These are phyloP conservation scores for Oryza officinalis DNA, from an alignment of 176 grass and related monocot species.

Conservation along the genomic window DNA sequence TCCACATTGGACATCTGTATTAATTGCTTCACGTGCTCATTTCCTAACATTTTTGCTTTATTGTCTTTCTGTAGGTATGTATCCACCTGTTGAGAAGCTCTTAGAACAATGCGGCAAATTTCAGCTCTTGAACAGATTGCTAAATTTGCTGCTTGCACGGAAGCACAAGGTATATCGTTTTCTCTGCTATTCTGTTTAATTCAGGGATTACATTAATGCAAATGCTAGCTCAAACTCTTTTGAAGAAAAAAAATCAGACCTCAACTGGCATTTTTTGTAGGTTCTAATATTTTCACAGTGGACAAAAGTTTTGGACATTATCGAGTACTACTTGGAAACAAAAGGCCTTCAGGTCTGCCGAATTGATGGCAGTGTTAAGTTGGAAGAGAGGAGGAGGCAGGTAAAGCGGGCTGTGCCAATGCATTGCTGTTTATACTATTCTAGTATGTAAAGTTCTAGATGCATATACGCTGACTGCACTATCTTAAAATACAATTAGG, in stretches of 20 bases:
- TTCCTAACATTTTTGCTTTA: background rate
- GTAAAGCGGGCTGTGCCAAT: conserved; percentile 42
- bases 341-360: conserved; percentile 75
- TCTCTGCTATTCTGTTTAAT: conserved; percentile 20
- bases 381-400: conserved; percentile 73
- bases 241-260: background rate
- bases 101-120: conserved; percentile 85
- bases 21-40: conserved; percentile 1
- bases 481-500: background rate
- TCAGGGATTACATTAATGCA: background rate
- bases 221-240: background rate
- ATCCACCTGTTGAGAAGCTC: conserved; percentile 81
- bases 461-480: background rate
- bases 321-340: conserved; percentile 78
- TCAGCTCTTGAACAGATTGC: conserved; percentile 70
- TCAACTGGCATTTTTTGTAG: conserved; percentile 43
- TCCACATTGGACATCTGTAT: background rate
- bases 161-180: conserved; percentile 72
- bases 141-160: conserved; percentile 53
- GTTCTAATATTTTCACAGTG: conserved; percentile 96
- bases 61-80: conserved; percentile 47
- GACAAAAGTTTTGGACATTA: conserved; percentile 87
- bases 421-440: background rate
- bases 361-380: conserved; percentile 83
- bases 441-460: conserved; percentile 2